A percentile compares a stretch with the other conserved stretches of the same genome.
phyloP scores from a whole-genome alignment of 2,329 filamentous ascomycete genomes.

The Fonsecaea nubica region DNA sequence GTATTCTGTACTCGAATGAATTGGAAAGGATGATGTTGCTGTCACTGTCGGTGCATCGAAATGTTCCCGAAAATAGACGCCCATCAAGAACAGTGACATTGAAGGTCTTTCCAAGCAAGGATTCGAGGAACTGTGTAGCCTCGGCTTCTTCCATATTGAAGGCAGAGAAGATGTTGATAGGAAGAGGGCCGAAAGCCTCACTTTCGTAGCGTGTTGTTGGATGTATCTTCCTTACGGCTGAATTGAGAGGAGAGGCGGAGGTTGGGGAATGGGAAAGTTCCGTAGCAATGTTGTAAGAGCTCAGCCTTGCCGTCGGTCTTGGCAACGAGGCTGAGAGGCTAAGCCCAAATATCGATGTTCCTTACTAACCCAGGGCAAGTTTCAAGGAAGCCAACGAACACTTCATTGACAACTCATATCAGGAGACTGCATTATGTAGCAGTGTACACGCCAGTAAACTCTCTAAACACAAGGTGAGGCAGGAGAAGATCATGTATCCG shows the following conservation, averaged over 20 bases:
- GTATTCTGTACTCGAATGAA: constrained; percentile 87
- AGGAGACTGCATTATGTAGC: not conserved
- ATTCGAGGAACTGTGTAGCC: constrained; percentile 38
- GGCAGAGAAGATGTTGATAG: not conserved
- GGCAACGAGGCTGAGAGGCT: not conserved
- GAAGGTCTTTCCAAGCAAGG: constrained; percentile 39
- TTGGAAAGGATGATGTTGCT: constrained; percentile 84
- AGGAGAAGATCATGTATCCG: not conserved
- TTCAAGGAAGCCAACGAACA: not conserved
- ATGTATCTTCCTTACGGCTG: not conserved
- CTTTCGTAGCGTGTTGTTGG: not conserved
- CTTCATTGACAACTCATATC: not conserved
- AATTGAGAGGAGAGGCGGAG: not conserved
- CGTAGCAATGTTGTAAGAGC: not conserved
- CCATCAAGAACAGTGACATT: constrained; percentile 44
- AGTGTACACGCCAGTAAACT: not conserved
- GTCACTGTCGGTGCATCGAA: constrained; percentile 95
- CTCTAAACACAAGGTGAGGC: not conserved
- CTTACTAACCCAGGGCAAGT: not conserved
- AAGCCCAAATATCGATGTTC: not conserved
- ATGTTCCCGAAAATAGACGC: constrained; percentile 85
- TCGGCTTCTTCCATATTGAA: constrained; percentile 36
- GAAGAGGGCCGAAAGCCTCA: not conserved
- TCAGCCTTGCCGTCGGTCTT: not conserved
- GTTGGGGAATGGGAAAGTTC: not conserved